These are phyloP conservation scores for Metschnikowia lunata DNA, from an alignment of 805 yeast species.

Conservation along the genomic window DNA sequence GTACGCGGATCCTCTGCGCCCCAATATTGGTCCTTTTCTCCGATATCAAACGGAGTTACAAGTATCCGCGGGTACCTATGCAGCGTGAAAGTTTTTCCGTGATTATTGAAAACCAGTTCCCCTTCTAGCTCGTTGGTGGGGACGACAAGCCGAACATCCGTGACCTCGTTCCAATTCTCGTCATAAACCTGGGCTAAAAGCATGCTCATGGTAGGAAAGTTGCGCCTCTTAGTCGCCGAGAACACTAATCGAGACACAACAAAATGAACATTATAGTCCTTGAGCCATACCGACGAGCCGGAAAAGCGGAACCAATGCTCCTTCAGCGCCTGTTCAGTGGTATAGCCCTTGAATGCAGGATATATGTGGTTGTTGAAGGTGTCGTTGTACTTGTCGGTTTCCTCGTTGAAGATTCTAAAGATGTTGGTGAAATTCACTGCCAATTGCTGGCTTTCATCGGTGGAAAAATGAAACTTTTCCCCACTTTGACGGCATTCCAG, in stretches of 20 bases:
- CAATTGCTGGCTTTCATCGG: conserved; percentile 4
- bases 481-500: not conserved
- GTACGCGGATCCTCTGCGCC: conserved; percentile 54
- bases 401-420: conserved; percentile 6
- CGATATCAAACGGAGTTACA: conserved; percentile 9
- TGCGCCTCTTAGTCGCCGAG: conserved; percentile 11
- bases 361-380: conserved; percentile 6
- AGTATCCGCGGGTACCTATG: conserved; percentile 11
- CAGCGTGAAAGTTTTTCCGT: conserved; percentile 5
- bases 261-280: conserved; percentile 18
- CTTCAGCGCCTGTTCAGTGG: conserved; percentile 1
- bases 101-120: conserved; percentile 1
- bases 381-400: conserved; percentile 7
- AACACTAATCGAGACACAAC: conserved; percentile 19
- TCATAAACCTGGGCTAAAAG: conserved; percentile 20
- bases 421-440: conserved; percentile 5
- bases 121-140: conserved; percentile 16
- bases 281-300: conserved; percentile 23
- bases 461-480: not conserved
- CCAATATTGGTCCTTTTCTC: conserved; percentile 12
- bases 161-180: conserved; percentile 21
- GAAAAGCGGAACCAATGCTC: conserved; percentile 19
- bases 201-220: conserved; percentile 14
- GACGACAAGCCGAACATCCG: conserved; percentile 19
- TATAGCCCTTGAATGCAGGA: conserved; percentile 3